phyloP scores from a whole-genome alignment of 1,284 basidiomycete genomes.

The Ganoderma resinaceum region DNA sequence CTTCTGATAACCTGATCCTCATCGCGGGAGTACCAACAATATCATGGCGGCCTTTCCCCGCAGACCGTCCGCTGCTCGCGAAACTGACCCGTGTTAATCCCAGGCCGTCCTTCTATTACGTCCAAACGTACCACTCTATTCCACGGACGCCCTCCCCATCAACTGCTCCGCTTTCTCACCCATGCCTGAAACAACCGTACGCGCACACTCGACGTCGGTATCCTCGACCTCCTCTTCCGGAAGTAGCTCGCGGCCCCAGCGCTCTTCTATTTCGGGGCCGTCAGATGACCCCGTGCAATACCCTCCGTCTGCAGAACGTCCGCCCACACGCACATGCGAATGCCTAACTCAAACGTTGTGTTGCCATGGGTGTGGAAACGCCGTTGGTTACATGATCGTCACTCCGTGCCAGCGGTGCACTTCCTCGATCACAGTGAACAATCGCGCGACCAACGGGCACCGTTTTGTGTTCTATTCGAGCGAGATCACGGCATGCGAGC shows the following conservation, averaged over 20 bases:
- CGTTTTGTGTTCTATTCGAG: conserved; percentile 88
- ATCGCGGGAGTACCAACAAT: neutral
- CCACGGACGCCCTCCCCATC: conserved; percentile 81
- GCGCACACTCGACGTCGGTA: conserved; percentile 21
- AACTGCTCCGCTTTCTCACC: conserved; percentile 73
- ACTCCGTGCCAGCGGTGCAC: conserved; percentile 77
- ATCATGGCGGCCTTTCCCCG: conserved; percentile 2
- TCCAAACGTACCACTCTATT: conserved; percentile 84
- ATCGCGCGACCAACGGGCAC: conserved; percentile 83
- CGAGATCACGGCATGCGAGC: conserved; percentile 75
- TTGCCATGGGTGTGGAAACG: conserved; percentile 81
- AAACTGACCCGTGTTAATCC: conserved; percentile 25
- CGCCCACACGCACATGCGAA: conserved; percentile 62
- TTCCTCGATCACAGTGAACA: conserved; percentile 66
- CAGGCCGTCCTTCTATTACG: conserved; percentile 85
- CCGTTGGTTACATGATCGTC: conserved; percentile 82
- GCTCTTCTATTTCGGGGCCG: conserved; percentile 17
- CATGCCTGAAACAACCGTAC: conserved; percentile 48
- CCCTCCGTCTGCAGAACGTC: conserved; percentile 44
- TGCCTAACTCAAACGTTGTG: conserved; percentile 79
- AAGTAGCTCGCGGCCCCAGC: conserved; percentile 34
- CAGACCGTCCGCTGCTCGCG: conserved; percentile 7
- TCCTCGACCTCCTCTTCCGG: conserved; percentile 28
- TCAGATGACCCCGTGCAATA: conserved; percentile 42
- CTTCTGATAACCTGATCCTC: conserved; percentile 5